Evolutionary conservation across 495 filamentous ascomycete species (phyloP).

Genomic region (Chlorociboria aeruginascens): DNA sequence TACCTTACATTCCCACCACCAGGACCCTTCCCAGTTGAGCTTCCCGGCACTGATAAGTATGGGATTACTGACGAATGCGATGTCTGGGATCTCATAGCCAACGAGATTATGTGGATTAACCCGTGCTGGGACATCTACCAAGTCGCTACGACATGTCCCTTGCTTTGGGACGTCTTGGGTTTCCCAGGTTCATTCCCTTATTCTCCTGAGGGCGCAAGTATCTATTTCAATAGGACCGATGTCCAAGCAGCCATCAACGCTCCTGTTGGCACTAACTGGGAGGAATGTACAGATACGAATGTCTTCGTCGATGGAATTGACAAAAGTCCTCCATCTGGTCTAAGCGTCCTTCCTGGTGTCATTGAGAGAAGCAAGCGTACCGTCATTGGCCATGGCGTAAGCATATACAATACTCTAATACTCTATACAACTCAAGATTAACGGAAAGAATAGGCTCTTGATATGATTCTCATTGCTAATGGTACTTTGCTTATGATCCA

Average conservation of each 20-base stretch:
- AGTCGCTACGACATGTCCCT: conserved; percentile 60
- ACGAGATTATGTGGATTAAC: conserved; percentile 48
- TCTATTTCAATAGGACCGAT: conserved; percentile 71
- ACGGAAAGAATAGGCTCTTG: conserved; percentile 12
- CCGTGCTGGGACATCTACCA: conserved; percentile 78
- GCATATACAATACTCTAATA: neutral
- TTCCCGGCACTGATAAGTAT: conserved; percentile 10
- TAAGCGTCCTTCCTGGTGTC: conserved; percentile 50
- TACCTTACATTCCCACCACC: conserved; percentile 60
- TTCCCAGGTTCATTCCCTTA: conserved; percentile 48
- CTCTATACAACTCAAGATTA: conserved; percentile 2
- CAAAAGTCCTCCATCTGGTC: conserved; percentile 32
- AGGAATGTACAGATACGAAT: conserved; percentile 34
- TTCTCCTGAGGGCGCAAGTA: conserved; percentile 37
- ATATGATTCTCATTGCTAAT: conserved; percentile 48
- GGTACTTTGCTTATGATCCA: conserved; percentile 63
- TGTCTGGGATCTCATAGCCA: conserved; percentile 41
- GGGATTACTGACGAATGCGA: conserved; percentile 35
- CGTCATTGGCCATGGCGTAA: conserved; percentile 50
- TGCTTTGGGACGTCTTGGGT: conserved; percentile 61
- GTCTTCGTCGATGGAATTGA: conserved; percentile 44
- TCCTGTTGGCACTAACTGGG: conserved; percentile 40
- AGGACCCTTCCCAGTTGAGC: conserved; percentile 36
- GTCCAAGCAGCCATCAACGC: conserved; percentile 67
- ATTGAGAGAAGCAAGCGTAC: conserved; percentile 61